Conservation (phyloP, 306 rosid genomes). For the Gynostemma pentaphyllum region DNA sequence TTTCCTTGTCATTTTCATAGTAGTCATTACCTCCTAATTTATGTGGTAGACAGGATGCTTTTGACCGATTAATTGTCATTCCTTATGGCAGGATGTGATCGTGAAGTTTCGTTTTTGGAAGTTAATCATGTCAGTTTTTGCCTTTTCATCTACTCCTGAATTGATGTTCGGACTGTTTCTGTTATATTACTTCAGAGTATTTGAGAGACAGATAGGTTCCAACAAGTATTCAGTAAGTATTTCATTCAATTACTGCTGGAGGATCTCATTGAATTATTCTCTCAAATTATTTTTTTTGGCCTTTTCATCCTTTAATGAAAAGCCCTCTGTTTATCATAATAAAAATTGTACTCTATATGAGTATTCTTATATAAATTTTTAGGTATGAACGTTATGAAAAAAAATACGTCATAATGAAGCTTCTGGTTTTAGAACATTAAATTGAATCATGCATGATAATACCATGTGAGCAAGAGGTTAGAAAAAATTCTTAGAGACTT, state of each 20-base stretch:
- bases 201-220: slow-evolving; percentile 97
- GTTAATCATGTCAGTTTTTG: slow-evolving; percentile 54
- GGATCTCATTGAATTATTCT: background rate
- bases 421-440: background rate
- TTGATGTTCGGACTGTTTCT: slow-evolving; percentile 86
- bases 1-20: background rate
- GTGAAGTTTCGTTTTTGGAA: slow-evolving; percentile 78
- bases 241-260: slow-evolving; percentile 1
- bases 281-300: no score
- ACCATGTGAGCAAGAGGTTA: background rate
- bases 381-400: no score
- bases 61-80: slow-evolving; percentile 1
- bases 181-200: slow-evolving; percentile 91
- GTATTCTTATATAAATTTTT: no score
- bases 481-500: no score
- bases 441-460: background rate
- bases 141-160: slow-evolving; percentile 93
- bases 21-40: background rate
- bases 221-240: slow-evolving; percentile 72
- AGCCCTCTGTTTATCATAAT: no score
- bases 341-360: no score
- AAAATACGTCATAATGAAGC: background rate
- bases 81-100: slow-evolving; percentile 63
- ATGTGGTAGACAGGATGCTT: background rate
- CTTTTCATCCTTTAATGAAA: no score